Conservation (phyloP, 345 rosid species). For the Lepidium aucheri region DNA sequence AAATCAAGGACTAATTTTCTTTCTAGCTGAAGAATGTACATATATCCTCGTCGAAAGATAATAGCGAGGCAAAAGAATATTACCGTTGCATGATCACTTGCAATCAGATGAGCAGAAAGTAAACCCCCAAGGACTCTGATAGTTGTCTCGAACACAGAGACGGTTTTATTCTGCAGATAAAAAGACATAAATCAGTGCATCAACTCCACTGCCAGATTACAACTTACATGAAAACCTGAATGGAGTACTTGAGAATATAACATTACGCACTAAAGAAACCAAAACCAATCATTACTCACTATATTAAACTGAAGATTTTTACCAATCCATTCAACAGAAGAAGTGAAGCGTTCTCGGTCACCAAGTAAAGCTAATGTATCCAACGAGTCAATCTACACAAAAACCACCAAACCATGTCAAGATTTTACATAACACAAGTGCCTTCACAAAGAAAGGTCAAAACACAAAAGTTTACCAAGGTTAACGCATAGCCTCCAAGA, state of each 20-base stretch:
- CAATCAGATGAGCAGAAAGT: constrained; percentile 96
- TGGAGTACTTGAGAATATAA: neutral
- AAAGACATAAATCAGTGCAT: neutral
- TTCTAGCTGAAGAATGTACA: neutral
- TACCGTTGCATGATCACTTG: constrained; percentile 98
- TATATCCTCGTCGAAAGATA: neutral
- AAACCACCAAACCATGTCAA: constrained; percentile 2
- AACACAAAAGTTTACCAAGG: constrained; percentile 45
- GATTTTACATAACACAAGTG: neutral
- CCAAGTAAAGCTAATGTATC: constrained; percentile 90
- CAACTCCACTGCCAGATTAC: neutral
- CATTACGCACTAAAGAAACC: constrained; percentile 10
- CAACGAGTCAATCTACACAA: constrained; percentile 77
- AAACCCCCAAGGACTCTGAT: constrained; percentile 95
- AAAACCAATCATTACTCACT: constrained; percentile 57
- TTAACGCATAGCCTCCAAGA: constrained; percentile 93
- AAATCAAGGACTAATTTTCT: neutral
- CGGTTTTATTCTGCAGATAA: constrained; percentile 81
- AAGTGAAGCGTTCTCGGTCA: constrained; percentile 57
- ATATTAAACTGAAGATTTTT: constrained; percentile 93
- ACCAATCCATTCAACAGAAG: constrained; percentile 96
- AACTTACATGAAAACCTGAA: neutral
- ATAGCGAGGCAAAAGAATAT: neutral
- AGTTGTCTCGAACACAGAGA: constrained; percentile 83
- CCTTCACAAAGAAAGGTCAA: neutral